Conservation (phyloP, 2,329 filamentous ascomycete species). For the Graphiopsis chlorocephala region DNA sequence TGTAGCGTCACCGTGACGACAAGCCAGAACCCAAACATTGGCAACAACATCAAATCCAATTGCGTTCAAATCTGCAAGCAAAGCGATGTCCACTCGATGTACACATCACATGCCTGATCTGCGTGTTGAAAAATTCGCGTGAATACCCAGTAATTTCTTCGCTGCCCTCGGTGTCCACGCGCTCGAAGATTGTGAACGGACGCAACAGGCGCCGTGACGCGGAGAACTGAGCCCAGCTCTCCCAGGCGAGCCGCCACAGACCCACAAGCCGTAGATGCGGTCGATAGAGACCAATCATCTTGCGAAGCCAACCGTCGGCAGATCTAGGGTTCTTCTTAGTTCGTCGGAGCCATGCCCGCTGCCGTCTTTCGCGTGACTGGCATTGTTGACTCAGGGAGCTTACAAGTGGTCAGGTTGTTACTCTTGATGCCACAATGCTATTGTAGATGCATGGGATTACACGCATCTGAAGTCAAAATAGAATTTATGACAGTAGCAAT, state of each 20-base stretch:
- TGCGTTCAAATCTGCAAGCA: not conserved
- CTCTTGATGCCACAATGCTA: too few relatives aligned
- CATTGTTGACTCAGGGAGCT: not conserved
- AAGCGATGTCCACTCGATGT: not conserved
- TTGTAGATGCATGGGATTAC: not conserved
- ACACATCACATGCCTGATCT: not conserved
- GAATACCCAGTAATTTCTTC: not conserved
- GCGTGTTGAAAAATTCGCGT: not conserved
- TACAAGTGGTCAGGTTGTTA: not conserved
- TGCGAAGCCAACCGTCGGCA: not conserved
- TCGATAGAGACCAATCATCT: not conserved
- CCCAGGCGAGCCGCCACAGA: not conserved
- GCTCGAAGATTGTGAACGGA: not conserved
- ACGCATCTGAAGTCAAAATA: not conserved
- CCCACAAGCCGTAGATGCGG: not conserved
- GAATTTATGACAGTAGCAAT: not conserved
- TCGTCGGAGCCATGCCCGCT: not conserved
- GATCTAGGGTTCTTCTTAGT: not conserved
- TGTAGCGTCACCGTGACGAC: slow-evolving; percentile 2
- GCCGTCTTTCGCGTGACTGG: not conserved
- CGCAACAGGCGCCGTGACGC: not conserved
- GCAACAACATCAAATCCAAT: not conserved
- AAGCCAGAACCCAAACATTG: not conserved
- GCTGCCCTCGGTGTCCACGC: not conserved
- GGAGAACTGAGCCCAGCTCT: not conserved